Base-by-base conservation (phyloP, 129 eudicot genomes). In the Saussurea involucrata region DNA sequence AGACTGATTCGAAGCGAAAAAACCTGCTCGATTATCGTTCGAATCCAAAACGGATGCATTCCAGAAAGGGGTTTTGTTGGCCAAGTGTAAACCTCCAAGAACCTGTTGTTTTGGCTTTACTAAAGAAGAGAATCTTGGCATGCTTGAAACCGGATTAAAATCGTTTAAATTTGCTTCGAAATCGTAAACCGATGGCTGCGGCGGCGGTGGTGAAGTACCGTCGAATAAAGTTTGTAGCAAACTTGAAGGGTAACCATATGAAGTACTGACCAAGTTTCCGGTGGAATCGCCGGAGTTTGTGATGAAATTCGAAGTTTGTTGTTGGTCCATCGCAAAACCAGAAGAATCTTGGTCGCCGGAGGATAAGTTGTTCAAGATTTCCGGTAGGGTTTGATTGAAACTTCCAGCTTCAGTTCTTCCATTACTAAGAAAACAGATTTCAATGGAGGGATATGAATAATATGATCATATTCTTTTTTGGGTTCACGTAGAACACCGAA, bases 161-260 rank as follows among this genome's bases (percentile, higher is more conserved):
- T 81, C 89, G 25, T 80, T 77, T 55, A 73, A 73, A 81, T 73
- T 83, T 21, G 76, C 49, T 27, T 32, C 73, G 42, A 63, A 63
- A 63, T 78, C 86, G 66, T 77, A 80, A 4, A 77, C 61, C 3
- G 85, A 71, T 2, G 55, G 82, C 33, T 86, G 87, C 36, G 7
- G 29, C 24, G 77, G 77, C 29, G 33, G 24, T 2, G 75, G 69
- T 18, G 80, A 68, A 27, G 86, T 78, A 8, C 68, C 49, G 6
- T 74, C 87, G 28, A 92, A 88, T 27, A 90, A 40, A 63, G 88
- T 84, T 80, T 90, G 96, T 3, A 88, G 80, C 80, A 88, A 71
- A 63, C 87, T 73, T 24, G 92, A 79, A 81, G 92, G 83, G 76
- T 82, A 83, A 68, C 83, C 85, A 69, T 78, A 82, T 25, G 92